Percentiles rank a stretch among this genome's conserved stretches.
These are phyloP conservation scores for Penicillium sp. DNA, from an alignment of 2,329 filamentous ascomycete species.

Conservation along the genomic window DNA sequence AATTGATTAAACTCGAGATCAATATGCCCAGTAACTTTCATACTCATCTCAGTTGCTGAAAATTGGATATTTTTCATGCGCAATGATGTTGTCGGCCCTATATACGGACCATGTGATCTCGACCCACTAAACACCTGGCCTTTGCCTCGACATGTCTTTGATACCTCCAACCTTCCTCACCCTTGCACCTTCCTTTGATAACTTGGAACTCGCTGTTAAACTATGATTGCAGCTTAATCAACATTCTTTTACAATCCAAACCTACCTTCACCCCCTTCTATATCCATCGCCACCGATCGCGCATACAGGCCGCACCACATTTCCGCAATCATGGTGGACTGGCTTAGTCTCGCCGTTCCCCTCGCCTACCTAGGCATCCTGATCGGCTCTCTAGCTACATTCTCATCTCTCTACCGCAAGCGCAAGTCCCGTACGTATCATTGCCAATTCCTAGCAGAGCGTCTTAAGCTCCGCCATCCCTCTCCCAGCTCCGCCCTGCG, in stretches of 20 bases:
- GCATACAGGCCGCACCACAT: slow-evolving; percentile 11
- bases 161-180: slow-evolving; percentile 6
- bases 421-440: slow-evolving; percentile 72
- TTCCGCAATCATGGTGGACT: slow-evolving; percentile 57
- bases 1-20: too few species aligned
- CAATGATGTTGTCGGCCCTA: neutral
- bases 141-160: slow-evolving; percentile 17
- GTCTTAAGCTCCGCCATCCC: neutral
- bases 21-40: neutral
- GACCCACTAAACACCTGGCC: slow-evolving; percentile 31
- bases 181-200: neutral
- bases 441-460: neutral
- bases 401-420: slow-evolving; percentile 90
- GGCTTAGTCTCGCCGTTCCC: slow-evolving; percentile 81
- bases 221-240: slow-evolving; percentile 13
- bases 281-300: neutral
- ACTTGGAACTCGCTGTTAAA: neutral
- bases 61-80: neutral
- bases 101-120: slow-evolving; percentile 23
- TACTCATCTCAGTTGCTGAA: neutral
- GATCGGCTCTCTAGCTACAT: slow-evolving; percentile 83
- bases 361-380: slow-evolving; percentile 88
- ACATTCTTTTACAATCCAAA: neutral
- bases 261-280: neutral
- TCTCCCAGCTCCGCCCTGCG: neutral